Percentiles rank a stretch among this genome's conserved stretches.
Conservation (phyloP, 768 basidiomycete species). For the Russula sp. region DNA sequence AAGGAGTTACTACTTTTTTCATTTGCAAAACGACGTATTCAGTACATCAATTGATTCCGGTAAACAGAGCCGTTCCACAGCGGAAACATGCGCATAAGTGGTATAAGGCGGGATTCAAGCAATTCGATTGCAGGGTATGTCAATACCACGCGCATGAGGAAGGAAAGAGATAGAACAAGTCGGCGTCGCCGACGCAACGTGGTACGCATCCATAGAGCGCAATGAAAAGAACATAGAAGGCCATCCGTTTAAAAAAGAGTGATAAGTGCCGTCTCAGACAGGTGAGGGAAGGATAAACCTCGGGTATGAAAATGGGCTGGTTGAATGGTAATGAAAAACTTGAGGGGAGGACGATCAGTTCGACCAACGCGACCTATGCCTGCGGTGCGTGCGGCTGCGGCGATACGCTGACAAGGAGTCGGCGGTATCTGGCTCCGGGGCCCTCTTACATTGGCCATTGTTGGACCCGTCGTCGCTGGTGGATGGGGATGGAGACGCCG, state of each 20-base stretch:
- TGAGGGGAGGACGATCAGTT: neutral
- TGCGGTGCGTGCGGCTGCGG: slow-evolving; percentile 3
- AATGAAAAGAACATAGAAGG: neutral
- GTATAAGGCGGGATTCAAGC: neutral
- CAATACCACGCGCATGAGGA: slow-evolving; percentile 2
- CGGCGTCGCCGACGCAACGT: slow-evolving; percentile 19
- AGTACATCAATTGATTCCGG: neutral
- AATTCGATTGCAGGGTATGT: neutral
- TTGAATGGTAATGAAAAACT: neutral
- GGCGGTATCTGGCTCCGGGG: too few species aligned
- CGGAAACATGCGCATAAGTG: neutral
- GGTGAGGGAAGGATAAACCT: neutral
- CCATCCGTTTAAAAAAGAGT: neutral
- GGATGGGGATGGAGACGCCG: neutral
- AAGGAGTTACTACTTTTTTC: neutral
- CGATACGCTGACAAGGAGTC: neutral
- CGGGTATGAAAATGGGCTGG: neutral
- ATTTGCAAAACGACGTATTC: neutral
- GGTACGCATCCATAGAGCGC: neutral
- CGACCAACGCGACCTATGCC: neutral
- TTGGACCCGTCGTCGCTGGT: too few species aligned
- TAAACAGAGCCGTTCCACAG: slow-evolving; percentile 6
- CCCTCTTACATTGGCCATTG: too few species aligned
- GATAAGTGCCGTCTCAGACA: slow-evolving; percentile 3
- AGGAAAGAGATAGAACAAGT: neutral